These are phyloP conservation scores for Trichosanthes truncata DNA, from an alignment of 306 rosid species.

Conservation along the genomic window DNA sequence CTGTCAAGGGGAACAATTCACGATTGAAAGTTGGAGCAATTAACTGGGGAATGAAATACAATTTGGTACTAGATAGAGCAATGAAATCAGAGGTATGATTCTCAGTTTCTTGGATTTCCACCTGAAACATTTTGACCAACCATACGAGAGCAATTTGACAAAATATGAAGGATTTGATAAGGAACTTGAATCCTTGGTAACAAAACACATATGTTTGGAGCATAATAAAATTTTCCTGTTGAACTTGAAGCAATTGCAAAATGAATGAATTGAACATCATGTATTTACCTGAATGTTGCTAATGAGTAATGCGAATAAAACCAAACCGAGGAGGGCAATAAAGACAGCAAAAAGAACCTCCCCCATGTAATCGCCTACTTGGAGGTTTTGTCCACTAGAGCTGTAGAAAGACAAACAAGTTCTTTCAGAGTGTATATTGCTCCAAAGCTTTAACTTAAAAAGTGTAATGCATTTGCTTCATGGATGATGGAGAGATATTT, in stretches of 20 bases:
- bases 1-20: conserved; percentile 26
- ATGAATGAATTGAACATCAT: no score
- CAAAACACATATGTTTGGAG: no score
- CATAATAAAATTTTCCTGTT: no score
- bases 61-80: not conserved
- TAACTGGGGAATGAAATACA: not conserved
- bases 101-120: no score
- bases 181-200: no score
- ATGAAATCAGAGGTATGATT: not conserved
- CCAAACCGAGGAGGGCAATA: conserved; percentile 62
- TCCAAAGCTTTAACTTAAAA: not conserved
- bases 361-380: conserved; percentile 45
- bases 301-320: conserved; percentile 64
- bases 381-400: conserved; percentile 73
- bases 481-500: not conserved
- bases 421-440: not conserved
- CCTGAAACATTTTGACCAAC: no score
- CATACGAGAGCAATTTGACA: no score
- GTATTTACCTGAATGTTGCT: conserved; percentile 85
- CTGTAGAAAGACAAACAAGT: conserved; percentile 26
- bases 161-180: no score
- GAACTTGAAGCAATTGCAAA: no score
- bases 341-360: conserved; percentile 58
- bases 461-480: not conserved
- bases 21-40: no score